Conservation (phyloP, 2,329 filamentous ascomycete genomes). For the Metarhizium album region DNA sequence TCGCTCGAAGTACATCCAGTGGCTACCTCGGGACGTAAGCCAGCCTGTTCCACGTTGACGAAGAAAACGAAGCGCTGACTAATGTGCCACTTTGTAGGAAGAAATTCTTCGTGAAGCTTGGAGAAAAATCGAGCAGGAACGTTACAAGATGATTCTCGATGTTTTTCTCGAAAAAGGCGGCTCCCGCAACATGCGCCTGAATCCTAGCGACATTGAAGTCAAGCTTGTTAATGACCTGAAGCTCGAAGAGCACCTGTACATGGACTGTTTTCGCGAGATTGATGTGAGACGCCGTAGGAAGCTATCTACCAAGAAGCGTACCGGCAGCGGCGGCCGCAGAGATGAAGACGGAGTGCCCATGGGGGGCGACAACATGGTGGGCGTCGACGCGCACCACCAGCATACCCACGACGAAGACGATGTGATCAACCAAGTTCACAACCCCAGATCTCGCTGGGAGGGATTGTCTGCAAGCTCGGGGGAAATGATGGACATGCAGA, state of each 20-base stretch:
- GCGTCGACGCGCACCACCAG: conserved; percentile 24
- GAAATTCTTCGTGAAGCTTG: conserved; percentile 30
- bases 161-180: conserved; percentile 40
- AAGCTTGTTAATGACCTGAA: conserved; percentile 35
- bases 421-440: conserved; percentile 23
- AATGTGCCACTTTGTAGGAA: conserved; percentile 19
- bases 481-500: conserved; percentile 18
- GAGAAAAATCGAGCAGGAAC: conserved; percentile 28
- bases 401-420: conserved; percentile 22
- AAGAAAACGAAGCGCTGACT: conserved; percentile 1
- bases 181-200: conserved; percentile 37
- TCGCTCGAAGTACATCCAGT: conserved; percentile 36
- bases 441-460: conserved; percentile 15
- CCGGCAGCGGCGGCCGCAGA: conserved; percentile 9
- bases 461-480: conserved; percentile 13
- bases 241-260: conserved; percentile 27
- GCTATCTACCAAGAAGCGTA: conserved; percentile 20
- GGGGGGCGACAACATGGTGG: conserved; percentile 33
- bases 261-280: conserved; percentile 27
- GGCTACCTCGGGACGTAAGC: conserved; percentile 41
- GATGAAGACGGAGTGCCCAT: conserved; percentile 18
- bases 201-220: conserved; percentile 36
- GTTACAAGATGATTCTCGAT: conserved; percentile 31
- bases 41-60: conserved; percentile 1
- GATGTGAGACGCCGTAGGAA: conserved; percentile 30